These are phyloP conservation scores for Tephrocybe sp. DNA, from an alignment of 768 basidiomycete genomes.

Conservation along the genomic window DNA sequence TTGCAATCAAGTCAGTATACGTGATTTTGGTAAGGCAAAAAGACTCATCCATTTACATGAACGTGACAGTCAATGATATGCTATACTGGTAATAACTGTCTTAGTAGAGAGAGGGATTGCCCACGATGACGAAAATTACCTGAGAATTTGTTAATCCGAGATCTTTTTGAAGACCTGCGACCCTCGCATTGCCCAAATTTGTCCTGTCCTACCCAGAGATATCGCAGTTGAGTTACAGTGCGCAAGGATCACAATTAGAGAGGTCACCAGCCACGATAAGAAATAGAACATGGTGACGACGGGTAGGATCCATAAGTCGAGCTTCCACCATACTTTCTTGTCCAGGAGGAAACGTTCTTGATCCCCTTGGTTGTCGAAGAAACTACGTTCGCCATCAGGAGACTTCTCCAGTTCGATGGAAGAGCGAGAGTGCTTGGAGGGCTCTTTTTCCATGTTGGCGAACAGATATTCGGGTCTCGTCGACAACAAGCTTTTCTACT, in stretches of 20 bases:
- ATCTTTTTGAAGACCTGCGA: constrained; percentile 21
- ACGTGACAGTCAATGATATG: constrained; percentile 20
- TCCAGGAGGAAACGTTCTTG: constrained; percentile 1
- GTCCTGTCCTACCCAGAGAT: constrained; percentile 12
- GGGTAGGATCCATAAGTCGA: constrained; percentile 13
- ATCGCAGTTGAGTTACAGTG: too few relatives aligned
- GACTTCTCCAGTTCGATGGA: constrained; percentile 13
- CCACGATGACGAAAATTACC: not conserved
- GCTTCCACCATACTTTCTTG: constrained; percentile 15
- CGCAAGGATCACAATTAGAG: not conserved
- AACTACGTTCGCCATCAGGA: constrained; percentile 2
- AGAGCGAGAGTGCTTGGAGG: constrained; percentile 10
- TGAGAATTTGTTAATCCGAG: constrained; percentile 18
- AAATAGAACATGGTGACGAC: constrained; percentile 17
- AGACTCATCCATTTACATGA: constrained; percentile 9
- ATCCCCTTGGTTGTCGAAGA: not conserved
- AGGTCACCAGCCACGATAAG: constrained; percentile 14
- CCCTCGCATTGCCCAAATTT: constrained; percentile 21
- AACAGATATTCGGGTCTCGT: not conserved
- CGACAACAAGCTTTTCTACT: constrained; percentile 1
- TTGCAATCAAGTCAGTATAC: not conserved
- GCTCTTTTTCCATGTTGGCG: constrained; percentile 11
- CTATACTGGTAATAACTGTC: constrained; percentile 11
- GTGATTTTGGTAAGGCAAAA: not conserved
- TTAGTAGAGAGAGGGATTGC: not conserved